Base-by-base conservation (phyloP, 768 basidiomycete species). In the Lactarius quietus region DNA sequence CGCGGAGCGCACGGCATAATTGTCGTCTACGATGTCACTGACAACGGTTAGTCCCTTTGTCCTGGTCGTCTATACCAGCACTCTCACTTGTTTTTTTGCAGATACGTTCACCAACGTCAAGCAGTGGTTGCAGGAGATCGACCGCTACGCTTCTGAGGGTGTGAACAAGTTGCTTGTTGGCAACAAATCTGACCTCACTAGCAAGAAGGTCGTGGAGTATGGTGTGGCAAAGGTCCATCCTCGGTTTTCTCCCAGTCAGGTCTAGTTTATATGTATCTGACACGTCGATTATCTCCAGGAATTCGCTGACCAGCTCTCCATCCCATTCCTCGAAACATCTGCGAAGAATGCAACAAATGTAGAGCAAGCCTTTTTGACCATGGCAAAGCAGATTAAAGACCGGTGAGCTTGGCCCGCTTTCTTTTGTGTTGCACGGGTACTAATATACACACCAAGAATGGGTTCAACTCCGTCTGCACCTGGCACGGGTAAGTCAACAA, bases 291-390 rank as follows among this genome's bases (percentile, higher is more conserved):
- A 29, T 58, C n/a, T n/a, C 0, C 68, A 96, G 86, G 93, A 96
- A 83, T 92, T 98, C 73, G 93, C 97, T 31, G 94, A 98, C 74
- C 95, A 98, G 75, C 82, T 98, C 70, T 83, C 82, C 67, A 89
- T 99, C 71, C 89, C 93, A 55, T 98, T 97, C 88, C 80, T 99
- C 74, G 97, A 99, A 82, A 99, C 97, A 15, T 94, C 92, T n/a
- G 97, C 97, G 39, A 98, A 98, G 90, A 94, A 92, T 72, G 93
- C 95, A 60, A 95, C 95, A 67, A 97, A 97, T 72, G 97, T 99
- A 66, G 97, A 99, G 77, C 94, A 99, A 78, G 95, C 97, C 6
- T 99, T 99, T 86, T 88, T 98, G 82, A 95, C 95, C 35, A 93
- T 99, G 86, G 95, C 97, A 4, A 92, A 96, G 82, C 92, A 93